Conservation (phyloP, 495 filamentous ascomycete species). For the Xylaria longipes region DNA sequence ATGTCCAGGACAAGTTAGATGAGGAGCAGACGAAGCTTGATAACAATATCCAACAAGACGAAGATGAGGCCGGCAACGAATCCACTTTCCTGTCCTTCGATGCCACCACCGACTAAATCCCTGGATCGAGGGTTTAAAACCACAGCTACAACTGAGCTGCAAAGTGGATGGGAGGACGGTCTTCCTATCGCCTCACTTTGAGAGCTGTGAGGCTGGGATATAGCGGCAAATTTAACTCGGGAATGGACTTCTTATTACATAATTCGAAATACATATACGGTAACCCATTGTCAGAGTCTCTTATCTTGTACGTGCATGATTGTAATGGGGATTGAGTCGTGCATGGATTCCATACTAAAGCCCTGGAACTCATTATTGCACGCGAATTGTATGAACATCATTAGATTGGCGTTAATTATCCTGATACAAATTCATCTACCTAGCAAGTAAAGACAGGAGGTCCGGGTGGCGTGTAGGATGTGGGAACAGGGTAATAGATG, state of each 20-base stretch:
- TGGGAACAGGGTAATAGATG: constrained; percentile 48
- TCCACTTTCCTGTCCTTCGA: constrained; percentile 38
- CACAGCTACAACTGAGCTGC: background rate
- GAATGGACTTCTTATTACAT: constrained; percentile 17
- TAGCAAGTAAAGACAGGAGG: constrained; percentile 56
- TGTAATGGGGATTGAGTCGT: background rate
- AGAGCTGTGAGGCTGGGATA: background rate
- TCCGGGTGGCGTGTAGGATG: constrained; percentile 47
- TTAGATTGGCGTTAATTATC: background rate
- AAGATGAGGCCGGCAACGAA: constrained; percentile 43
- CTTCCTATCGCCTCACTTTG: background rate
- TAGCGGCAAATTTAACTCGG: background rate
- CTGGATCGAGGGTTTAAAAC: background rate
- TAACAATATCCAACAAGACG: constrained; percentile 52
- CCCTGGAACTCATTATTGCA: background rate
- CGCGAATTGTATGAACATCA: background rate
- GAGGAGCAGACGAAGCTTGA: constrained; percentile 52
- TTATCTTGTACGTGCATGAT: background rate
- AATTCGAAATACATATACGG: background rate
- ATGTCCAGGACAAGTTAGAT: constrained; percentile 39
- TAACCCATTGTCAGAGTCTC: background rate
- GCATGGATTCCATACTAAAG: background rate
- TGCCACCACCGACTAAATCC: constrained; percentile 33
- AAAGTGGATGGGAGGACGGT: background rate
- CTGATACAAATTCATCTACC: background rate